Base-by-base conservation (phyloP, 305 asterid genomes). In the Fraxinus floribunda region DNA sequence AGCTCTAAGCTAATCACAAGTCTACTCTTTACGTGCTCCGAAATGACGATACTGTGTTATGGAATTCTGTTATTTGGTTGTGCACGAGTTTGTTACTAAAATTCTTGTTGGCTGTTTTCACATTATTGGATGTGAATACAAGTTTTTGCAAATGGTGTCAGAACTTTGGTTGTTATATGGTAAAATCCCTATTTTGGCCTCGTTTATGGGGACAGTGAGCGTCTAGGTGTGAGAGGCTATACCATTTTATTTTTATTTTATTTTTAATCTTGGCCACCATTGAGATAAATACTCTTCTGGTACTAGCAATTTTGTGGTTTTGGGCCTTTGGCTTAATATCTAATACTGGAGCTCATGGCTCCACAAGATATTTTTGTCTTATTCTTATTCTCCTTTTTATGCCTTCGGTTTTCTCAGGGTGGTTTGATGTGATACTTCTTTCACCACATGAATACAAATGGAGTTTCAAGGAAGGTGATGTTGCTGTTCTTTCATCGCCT, bases 401-500 rank as follows among this genome's bases (percentile, higher is more conserved):
- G 77, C 76, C 77, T 84, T 81, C 55, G 83, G 72, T 74, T 84
- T 82, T 80, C 83, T 62, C 90, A 94, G 98, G 99, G 86, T 94
- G 98, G 99, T 97, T 88, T 88, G 99, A 96, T 90, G 99, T 92
- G 85, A 91, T 93, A 85, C 87, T 96, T 60, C 77, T 84, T 81
- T 95, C 98, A 30, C 90, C 92, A 16, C 88, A 88, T 77, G 97
- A 94, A 82, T 77, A 87, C 91, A 94, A 91, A 86, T 96, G 98
- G 99, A 86, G 90, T 49, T 96, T 96, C 86, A 96, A 96, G 88
- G 99, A 94, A 84, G 98, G 99, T 41, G 99, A 96, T 80, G 99
- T 96, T 79, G 99, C 99, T 78, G 98, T 96, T 86, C 94, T 96
- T 79, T 96, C 99, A 78, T 87, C 98, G 77, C 94, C 97, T 35